Evolutionary conservation across 257 asterid species (phyloP).

Genomic region (Primulina tabacum): DNA sequence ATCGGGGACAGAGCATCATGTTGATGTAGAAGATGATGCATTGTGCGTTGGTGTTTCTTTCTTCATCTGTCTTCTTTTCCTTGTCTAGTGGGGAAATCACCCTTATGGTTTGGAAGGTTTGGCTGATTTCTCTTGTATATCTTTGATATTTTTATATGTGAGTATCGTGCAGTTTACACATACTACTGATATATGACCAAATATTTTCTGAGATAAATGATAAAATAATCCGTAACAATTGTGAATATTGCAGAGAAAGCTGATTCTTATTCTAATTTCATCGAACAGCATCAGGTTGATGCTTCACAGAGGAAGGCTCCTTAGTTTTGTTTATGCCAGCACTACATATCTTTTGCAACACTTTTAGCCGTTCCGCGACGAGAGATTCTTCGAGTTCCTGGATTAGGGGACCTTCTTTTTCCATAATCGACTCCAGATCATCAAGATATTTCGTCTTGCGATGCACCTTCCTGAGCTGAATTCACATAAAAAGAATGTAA

Average conservation of each 20-base stretch:
- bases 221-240: background rate
- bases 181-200: background rate
- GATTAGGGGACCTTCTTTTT: conserved; percentile 45
- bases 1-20: background rate
- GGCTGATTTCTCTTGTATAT: background rate
- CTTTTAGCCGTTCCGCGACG: conserved; percentile 44
- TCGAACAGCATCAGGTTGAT: conserved; percentile 32
- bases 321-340: conserved; percentile 46
- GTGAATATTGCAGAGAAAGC: background rate
- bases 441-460: conserved; percentile 58
- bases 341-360: conserved; percentile 47
- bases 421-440: conserved; percentile 62
- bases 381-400: conserved; percentile 58
- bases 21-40: background rate
- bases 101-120: background rate
- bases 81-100: too few species aligned
- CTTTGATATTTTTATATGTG: background rate
- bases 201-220: background rate
- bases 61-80: background rate
- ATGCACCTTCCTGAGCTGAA: conserved; percentile 60
- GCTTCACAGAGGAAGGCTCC: conserved; percentile 36
- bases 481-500: conserved; percentile 7
- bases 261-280: conserved; percentile 8
- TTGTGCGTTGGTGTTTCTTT: background rate
- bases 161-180: background rate